Base-by-base conservation (phyloP, 225 moss, liverwort and hornwort genomes). In the Pseudoscleropodium purum region DNA sequence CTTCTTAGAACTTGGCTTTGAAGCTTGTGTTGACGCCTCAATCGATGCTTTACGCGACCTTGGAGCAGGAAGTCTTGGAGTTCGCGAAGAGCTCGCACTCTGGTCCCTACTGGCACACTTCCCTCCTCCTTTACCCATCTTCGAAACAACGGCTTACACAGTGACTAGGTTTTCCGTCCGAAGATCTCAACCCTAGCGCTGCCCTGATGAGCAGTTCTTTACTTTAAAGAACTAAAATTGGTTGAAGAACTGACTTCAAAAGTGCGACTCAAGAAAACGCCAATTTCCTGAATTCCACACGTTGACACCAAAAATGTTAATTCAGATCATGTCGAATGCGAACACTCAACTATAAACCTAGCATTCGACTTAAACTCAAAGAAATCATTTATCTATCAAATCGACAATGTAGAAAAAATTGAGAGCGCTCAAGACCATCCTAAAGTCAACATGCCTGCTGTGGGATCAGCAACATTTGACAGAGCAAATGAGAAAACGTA, bases 71-170 rank as follows among this genome's bases (percentile, higher is more conserved):
- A 94, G 90, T 52, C 94, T 92, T 45, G 94, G 92, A 83, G 91
- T 89, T 43, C 92, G 91, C 52, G 91, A 87, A 41, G 94, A 88
- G 60, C 84, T 92, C 74, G 54, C 91, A 90, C 88, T 88, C 75
- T 91, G 90, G 65, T 94, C 94, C 87, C 94, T 88, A 82, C 94
- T 94, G 39, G 94, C 94, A 91, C 94, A 94, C 91, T 94, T 94
- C 83, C 94, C 94, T 91, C 92, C 93, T 88, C 93, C 93, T 88
- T 94, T 94, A 68, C 94, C 94, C 94, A 94, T 94, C 78, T 91
- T 87, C 64, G 63, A 60, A 81, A 77, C n/a, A 86, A 77, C 69
- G n/a, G 36, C 76, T 84, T 74, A 49, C 80, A 60, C 30, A 89
- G 51, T 41, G 86, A 52, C 63, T 60, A 87, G 39, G 51, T n/a